Base-by-base conservation (phyloP, 306 rosid species). In the Pachyrhizus erosus region DNA sequence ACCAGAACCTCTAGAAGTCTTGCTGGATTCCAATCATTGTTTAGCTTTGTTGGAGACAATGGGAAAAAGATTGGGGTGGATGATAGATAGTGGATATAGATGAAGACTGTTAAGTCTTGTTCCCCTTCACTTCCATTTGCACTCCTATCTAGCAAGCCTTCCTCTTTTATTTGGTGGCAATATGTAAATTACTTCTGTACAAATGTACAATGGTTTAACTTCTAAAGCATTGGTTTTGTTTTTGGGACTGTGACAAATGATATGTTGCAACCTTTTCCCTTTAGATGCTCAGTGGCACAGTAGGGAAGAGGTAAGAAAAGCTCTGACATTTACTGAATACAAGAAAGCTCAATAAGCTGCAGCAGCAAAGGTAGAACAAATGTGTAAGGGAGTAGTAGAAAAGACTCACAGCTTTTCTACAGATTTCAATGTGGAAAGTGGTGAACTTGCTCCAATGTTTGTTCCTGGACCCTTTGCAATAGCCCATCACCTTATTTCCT, bases 401-500 rank as follows among this genome's bases (percentile, higher is more conserved):
- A 89, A 87, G 72, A 87, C 84, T 71, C 97, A 91, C 77, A 93
- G 70, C 88, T 84, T 91, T n/a, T 72, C 93, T 55, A 86, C 89
- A 14, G 97, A 92, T 87, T 89, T 85, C 84, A 96, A 91, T 1
- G 84, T 89, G 31, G 98, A 92, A 90, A 91, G 93, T 57, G 91
- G 96, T 45, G 97, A 92, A 83, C 96, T 93, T 42, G 88, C 96
- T 26, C 73, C 94, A 34, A 92, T 96, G 96, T 96, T 96, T 75
- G 80, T 96, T 67, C 99, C 99, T 4, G 98, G 99, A 49, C 98
- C 99, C 43, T 90, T 84, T 40, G 97, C 99, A 4, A 93, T 96
- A 45, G 99, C 99, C 10, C 94, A 96, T 86, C 96, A 90, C 83
- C 98, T 93, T 67, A 93, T 96, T 75, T 87, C 94, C 46, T 76